Evolutionary conservation across 1,284 basidiomycete genomes (phyloP), one percentile per base, ranked within the genome.

Genomic region (Trametes polyzona): DNA sequence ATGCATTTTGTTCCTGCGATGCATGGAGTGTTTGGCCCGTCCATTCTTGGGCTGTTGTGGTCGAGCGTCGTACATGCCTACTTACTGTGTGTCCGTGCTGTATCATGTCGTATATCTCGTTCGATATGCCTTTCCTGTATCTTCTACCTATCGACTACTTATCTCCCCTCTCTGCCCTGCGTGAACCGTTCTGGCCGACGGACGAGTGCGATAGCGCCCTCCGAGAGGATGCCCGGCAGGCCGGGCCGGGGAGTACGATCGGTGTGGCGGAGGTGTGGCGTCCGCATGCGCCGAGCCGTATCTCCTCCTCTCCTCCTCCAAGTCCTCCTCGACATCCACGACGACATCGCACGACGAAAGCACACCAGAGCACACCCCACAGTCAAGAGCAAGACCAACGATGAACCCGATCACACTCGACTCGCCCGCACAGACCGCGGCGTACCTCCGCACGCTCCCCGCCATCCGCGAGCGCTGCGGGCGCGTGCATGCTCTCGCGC

Each of bases 381-480:
- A 17, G 37, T 23, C 17, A 21, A 17, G n/a, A 17, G 17, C 7
- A 4, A 39, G 36, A 17, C 17, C 39, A 24, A 24, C 39, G 39
- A 63, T 63, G 61, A 58, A 47, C 30, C 49, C 55, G 12, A 39
- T 55, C 35, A 49, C 53, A 4, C 23, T 48, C 21, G 50, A 37
- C 36, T 59, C 76, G 7, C 64, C 73, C 9, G 61, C 74, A 26
- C 69, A 79, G 56, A 83, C 78, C 52, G 83, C 87, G 14, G 76
- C 74, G 5, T 96, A 96, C 70, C 83, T 98, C 44, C 87, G 92
- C 44, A 95, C 93, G 0, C 82, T 98, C 0, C 89, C 91, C 16
- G 84, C 94, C 4, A 94, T 98, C 63, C 86, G 96, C 39, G 90
- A 95, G 66, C 84, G 93, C 49, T 98, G 94, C 71, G 71, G 73